Evolutionary conservation across 2,329 filamentous ascomycete genomes (phyloP).

Genomic region (Lomentospora prolificans): DNA sequence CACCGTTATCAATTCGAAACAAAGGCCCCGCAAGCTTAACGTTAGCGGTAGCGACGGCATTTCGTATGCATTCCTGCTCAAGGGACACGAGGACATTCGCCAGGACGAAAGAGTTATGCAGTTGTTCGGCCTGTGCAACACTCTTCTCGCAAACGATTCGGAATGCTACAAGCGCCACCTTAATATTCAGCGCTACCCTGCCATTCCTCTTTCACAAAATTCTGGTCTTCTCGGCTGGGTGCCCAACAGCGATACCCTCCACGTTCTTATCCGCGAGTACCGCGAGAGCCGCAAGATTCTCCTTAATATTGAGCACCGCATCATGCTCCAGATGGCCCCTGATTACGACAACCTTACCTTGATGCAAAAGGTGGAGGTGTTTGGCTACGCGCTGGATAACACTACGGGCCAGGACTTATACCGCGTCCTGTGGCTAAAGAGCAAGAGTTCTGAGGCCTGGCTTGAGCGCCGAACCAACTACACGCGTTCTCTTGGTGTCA

Average conservation of each 20-base stretch:
- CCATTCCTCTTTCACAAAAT: conserved; percentile 94
- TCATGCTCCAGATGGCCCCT: conserved; percentile 99
- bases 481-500: conserved; percentile 90
- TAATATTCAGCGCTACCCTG: conserved; percentile 89
- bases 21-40: conserved; percentile 82
- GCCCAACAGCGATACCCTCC: conserved; percentile 92
- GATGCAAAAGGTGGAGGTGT: conserved; percentile 99
- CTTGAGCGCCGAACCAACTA: conserved; percentile 97
- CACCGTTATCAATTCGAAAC: conserved; percentile 92
- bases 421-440: conserved; percentile 96
- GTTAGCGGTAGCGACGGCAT: conserved; percentile 82
- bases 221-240: conserved; percentile 95
- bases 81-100: conserved; percentile 98
- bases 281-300: conserved; percentile 94
- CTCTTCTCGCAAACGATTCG: conserved; percentile 81
- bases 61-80: conserved; percentile 80
- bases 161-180: conserved; percentile 97
- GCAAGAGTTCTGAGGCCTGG: conserved; percentile 96
- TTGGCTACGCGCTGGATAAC: conserved; percentile 97
- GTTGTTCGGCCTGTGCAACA: conserved; percentile 95
- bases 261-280: conserved; percentile 94
- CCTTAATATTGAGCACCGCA: conserved; percentile 97
- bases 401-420: conserved; percentile 98
- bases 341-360: conserved; percentile 97
- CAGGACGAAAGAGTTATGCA: conserved; percentile 99